A percentile compares a stretch with the other conserved stretches of the same genome.
Conservation (phyloP, 306 rosid species). For the Rosa chinensis region DNA sequence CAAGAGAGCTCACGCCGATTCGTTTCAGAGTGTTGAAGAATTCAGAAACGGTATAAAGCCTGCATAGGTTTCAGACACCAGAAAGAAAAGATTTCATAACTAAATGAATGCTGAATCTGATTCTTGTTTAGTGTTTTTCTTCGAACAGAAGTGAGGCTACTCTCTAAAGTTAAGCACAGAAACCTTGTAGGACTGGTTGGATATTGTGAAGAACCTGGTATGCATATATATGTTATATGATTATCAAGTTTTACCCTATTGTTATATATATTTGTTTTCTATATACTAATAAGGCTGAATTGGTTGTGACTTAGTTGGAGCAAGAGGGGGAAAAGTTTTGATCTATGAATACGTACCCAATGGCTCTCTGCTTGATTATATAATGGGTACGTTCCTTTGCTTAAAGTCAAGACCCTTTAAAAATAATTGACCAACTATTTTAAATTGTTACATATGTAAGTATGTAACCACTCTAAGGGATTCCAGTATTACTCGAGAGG, state of each 20-base stretch:
- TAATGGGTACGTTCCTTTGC: constrained; percentile 47
- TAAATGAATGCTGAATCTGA: background rate
- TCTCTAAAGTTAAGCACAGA: constrained; percentile 61
- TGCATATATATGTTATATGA: background rate
- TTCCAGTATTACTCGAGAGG: background rate
- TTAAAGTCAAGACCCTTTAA: background rate
- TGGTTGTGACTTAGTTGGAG: constrained; percentile 34
- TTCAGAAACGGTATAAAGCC: constrained; percentile 60
- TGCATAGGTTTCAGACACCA: background rate
- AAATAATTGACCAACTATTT: background rate
- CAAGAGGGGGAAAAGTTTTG: constrained; percentile 50
- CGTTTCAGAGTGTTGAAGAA: constrained; percentile 54
- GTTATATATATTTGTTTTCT: background rate
- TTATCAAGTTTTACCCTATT: background rate
- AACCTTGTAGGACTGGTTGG: constrained; percentile 79
- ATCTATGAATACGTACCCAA: constrained; percentile 78
- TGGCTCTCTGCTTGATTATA: constrained; percentile 74
- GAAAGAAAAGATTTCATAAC: background rate
- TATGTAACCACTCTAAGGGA: too few species aligned
- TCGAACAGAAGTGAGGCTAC: constrained; percentile 65
- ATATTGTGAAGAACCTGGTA: constrained; percentile 80
- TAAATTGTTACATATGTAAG: too few species aligned
- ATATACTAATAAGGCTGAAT: constrained; percentile 2
- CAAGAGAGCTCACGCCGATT: constrained; percentile 61
- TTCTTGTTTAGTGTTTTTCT: constrained; percentile 24